Evolutionary conservation across 148 eudicot species (phyloP).

Genomic region (Amaranthus cruentus): DNA sequence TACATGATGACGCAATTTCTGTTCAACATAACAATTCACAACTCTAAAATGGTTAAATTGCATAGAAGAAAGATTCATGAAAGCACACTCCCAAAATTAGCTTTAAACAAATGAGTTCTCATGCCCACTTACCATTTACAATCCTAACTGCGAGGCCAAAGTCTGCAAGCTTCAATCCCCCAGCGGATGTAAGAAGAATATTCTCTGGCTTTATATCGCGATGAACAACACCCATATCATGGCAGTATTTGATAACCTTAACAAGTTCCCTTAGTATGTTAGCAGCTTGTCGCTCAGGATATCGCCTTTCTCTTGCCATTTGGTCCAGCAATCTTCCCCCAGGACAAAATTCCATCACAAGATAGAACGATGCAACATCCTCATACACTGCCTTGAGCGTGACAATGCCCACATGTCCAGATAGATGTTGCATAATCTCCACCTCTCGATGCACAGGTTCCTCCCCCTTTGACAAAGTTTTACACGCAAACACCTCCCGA

Average conservation of each 20-base stretch:
- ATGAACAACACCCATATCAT: slow-evolving; percentile 81
- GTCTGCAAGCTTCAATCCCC: slow-evolving; percentile 67
- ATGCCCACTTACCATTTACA: slow-evolving; percentile 31
- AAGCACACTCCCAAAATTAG: neutral
- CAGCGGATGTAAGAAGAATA: slow-evolving; percentile 55
- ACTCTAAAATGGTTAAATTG: neutral
- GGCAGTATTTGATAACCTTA: slow-evolving; percentile 63
- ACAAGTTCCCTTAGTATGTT: slow-evolving; percentile 50
- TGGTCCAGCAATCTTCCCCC: slow-evolving; percentile 69
- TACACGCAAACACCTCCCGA: slow-evolving; percentile 52
- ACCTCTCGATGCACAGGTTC: slow-evolving; percentile 57
- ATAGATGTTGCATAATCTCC: slow-evolving; percentile 57
- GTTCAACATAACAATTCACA: neutral
- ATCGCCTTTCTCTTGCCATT: slow-evolving; percentile 51
- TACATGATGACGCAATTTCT: neutral
- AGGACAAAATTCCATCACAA: slow-evolving; percentile 73
- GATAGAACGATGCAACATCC: slow-evolving; percentile 52
- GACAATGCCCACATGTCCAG: slow-evolving; percentile 51
- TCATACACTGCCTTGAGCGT: slow-evolving; percentile 64
- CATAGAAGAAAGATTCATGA: neutral
- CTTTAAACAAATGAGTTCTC: neutral
- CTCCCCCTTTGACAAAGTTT: slow-evolving; percentile 45
- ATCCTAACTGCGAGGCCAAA: slow-evolving; percentile 64
- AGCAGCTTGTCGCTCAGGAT: slow-evolving; percentile 57
- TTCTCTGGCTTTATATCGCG: slow-evolving; percentile 77